Base-by-base conservation (phyloP, 2,329 filamentous ascomycete species). In the Bipolaris sorokiniana region DNA sequence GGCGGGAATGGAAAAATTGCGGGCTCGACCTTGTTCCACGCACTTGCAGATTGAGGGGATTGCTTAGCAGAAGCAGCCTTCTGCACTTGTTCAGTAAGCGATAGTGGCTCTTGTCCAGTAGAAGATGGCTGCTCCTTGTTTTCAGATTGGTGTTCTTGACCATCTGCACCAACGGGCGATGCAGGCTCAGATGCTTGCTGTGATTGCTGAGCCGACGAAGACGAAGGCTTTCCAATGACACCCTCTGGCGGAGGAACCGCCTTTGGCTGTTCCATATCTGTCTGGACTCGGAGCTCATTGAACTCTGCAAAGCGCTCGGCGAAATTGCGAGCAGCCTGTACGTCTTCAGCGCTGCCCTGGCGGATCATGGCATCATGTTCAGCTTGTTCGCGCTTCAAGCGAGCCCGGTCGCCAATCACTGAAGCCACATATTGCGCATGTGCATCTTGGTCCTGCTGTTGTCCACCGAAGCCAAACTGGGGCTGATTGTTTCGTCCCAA, bases 31-130 rank as follows among this genome's bases (percentile, higher is more conserved):
- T 86, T 87, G 28, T 78, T 81, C 85, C 86, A 88, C 16, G 83
- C 82, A 11, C 82, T 82, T 53, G 84, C 80, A 26, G 79, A 75
- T 61, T 81, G 80, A 7, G 82, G 80, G 13, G 84, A 84, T 51
- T 87, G 82, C 68, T 86, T 86, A 5, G 82, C 82, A 40, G 84
- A 84, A 16, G 80, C 82, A 5, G 92, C 88, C 77, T 92, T 90
- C 76, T 93, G 90, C 0, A 95, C 90, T 76, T 94, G 91, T 74
- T 96, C 88, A 4, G 90, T 92, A 52, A 96, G 79, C 45, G 91
- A 92, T 13, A 93, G 82, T 18, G 81, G 76, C 59, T 86, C 82
- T 48, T 80, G 78, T 34, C 77, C 75, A n/a, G 49, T 42, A 31
- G 61, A n/a, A 23, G 61, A 48, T 20, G 37, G 26, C 13, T 64